Base-by-base conservation (phyloP, 2,329 filamentous ascomycete species). In the Cladosporium sp. region DNA sequence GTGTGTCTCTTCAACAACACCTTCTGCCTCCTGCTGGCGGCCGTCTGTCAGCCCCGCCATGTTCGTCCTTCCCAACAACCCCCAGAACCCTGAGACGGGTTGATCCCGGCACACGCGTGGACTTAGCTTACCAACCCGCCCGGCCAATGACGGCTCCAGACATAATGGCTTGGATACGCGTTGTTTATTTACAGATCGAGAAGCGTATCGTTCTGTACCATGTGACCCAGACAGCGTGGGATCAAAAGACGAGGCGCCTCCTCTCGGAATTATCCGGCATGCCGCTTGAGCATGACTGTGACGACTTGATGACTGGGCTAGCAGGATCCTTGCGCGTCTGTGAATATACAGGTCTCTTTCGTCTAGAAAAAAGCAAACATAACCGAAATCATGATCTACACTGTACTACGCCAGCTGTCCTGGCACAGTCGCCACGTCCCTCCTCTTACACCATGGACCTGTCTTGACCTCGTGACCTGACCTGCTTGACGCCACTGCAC, bases 71-170 rank as follows among this genome's bases (percentile, higher is more conserved):
- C 28, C 28, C 28, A 32, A 32, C 28, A 10, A 32, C 24, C 42
- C 42, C 42, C 42, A 15, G 25, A 45, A 45, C 42, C 42, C 42
- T 45, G 42, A 28, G 22, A 45, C 24, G 42, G 42, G 22, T 22
- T 45, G 42, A 45, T 45, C 42, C 42, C 42, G 42, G 42, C 42
- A 28, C 42, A 45, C 42, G 42, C 42, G 42, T 45, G 42, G 42
- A n/a, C 22, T 48, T 48, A 48, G 45, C 45, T 48, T 48, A 48
- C 45, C 45, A 48, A 19, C 28, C 25, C 25, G n/a, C n/a, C 25
- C 45, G 12, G 28, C 45, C 45, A 48, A 35, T 45, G 42, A 45
- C 42, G 42, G 42, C 42, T 45, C 42, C 42, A 45, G 20, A 45
- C 45, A 48, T 17, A 15, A 25, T 25, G 45, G 45, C n/a, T 34